A percentile compares a stretch with the other conserved stretches of the same genome.
These are phyloP conservation scores for Hanseniaspora guilliermondii DNA, from an alignment of 805 yeast genomes.

Conservation along the genomic window DNA sequence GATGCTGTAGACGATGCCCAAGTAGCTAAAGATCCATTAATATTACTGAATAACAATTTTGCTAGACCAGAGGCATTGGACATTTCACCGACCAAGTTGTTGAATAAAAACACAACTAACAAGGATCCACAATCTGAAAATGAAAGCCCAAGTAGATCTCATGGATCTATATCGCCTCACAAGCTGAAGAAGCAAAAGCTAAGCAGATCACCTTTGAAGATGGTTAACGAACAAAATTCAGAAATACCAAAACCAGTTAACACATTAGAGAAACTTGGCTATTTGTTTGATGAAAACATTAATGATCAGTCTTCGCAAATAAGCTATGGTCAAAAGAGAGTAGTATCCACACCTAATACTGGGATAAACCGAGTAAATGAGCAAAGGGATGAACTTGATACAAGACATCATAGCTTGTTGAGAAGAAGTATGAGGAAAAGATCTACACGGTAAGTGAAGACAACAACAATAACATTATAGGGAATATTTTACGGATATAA, in stretches of 20 bases:
- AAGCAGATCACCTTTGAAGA: not conserved
- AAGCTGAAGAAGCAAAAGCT: not conserved
- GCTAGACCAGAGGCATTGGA: conserved; percentile 7
- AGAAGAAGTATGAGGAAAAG: conserved; percentile 4
- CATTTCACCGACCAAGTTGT: not conserved
- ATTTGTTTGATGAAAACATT: not conserved
- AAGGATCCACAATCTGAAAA: not conserved
- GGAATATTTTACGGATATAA: not conserved
- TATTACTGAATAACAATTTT: not conserved
- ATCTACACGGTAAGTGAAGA: not conserved
- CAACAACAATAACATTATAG: not conserved
- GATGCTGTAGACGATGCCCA: not conserved
- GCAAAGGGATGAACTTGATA: not conserved
- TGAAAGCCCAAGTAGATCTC: not conserved
- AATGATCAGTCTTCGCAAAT: not conserved
- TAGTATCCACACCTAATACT: not conserved
- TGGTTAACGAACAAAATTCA: not conserved
- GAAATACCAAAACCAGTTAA: not conserved
- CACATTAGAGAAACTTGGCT: not conserved
- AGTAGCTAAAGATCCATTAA: not conserved
- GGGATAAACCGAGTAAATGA: not conserved
- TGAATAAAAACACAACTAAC: not conserved
- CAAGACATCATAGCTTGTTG: not conserved
- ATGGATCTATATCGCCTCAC: not conserved
- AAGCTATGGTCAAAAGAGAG: not conserved